Conservation (phyloP, 495 filamentous ascomycete species). For the Usnea hakonensis region DNA sequence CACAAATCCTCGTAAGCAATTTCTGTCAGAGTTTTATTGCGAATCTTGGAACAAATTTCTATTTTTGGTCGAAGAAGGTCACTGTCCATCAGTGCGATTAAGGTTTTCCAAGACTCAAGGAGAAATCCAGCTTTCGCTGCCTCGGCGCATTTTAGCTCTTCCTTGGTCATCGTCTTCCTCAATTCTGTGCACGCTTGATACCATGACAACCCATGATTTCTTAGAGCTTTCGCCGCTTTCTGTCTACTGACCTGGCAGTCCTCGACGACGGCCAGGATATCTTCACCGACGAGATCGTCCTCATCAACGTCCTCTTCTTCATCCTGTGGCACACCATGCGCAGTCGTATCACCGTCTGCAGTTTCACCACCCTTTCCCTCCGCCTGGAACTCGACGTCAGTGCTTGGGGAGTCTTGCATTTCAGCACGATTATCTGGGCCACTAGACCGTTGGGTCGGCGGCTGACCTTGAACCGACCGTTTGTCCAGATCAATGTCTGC, state of each 20-base stretch:
- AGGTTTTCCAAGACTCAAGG: not conserved
- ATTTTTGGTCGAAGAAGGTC: conserved; percentile 21
- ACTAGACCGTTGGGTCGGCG: not conserved
- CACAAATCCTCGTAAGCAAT: conserved; percentile 32
- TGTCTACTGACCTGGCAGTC: not conserved
- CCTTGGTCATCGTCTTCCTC: not conserved
- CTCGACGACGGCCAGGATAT: not conserved
- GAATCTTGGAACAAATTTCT: not conserved
- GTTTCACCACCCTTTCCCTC: not conserved
- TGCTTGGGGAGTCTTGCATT: not conserved
- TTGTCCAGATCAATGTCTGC: not conserved
- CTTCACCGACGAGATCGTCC: not conserved
- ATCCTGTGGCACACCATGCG: not conserved
- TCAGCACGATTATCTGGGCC: not conserved
- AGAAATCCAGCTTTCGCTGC: not conserved
- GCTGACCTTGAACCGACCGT: not conserved
- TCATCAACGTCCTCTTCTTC: not conserved
- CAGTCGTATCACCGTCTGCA: not conserved
- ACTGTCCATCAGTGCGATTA: conserved; percentile 26
- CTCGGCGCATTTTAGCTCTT: not conserved
- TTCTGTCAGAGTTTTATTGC: conserved; percentile 11
- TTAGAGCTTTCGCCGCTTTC: not conserved
- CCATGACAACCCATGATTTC: not conserved
- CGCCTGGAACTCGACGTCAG: not conserved
- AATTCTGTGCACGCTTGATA: not conserved